A percentile compares a stretch with the other conserved stretches of the same genome.
phyloP scores from a whole-genome alignment of 257 asterid species.

The Hygrophila difformis region DNA sequence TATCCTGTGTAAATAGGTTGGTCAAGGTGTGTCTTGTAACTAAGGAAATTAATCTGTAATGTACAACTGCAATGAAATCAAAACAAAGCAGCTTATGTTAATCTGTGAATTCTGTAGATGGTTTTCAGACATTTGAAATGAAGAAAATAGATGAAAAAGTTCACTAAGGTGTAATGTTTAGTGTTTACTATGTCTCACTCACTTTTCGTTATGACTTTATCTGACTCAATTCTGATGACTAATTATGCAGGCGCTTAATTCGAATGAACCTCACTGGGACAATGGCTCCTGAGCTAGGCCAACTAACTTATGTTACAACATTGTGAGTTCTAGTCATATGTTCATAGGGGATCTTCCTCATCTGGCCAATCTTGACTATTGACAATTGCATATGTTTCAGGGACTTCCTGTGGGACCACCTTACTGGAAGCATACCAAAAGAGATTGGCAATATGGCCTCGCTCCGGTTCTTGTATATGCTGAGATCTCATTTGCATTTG shows the following conservation, averaged over 20 bases:
- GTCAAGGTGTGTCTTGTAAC: no score
- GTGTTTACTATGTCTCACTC: no score
- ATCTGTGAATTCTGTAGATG: no score
- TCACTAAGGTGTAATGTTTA: no score
- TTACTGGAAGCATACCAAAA: slow-evolving; percentile 42
- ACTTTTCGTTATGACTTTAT: no score
- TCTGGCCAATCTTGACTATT: no score
- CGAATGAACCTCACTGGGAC: slow-evolving; percentile 27
- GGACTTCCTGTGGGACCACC: slow-evolving; percentile 40
- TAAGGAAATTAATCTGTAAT: no score
- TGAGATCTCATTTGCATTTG: background rate
- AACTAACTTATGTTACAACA: slow-evolving; percentile 19
- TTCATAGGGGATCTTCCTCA: background rate
- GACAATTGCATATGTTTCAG: slow-evolving; percentile 12
- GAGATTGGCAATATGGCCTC: slow-evolving; percentile 37
- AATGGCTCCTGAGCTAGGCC: slow-evolving; percentile 46
- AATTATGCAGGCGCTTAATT: slow-evolving; percentile 37
- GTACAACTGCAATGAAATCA: no score
- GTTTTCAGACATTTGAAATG: no score
- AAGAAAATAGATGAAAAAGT: no score
- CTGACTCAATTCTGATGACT: background rate
- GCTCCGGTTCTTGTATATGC: slow-evolving; percentile 30
- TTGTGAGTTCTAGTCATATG: slow-evolving; percentile 20
- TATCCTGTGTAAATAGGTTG: no score
- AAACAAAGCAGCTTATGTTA: no score